phyloP scores from a whole-genome alignment of 495 filamentous ascomycete species.

The Copromyces sp. region DNA sequence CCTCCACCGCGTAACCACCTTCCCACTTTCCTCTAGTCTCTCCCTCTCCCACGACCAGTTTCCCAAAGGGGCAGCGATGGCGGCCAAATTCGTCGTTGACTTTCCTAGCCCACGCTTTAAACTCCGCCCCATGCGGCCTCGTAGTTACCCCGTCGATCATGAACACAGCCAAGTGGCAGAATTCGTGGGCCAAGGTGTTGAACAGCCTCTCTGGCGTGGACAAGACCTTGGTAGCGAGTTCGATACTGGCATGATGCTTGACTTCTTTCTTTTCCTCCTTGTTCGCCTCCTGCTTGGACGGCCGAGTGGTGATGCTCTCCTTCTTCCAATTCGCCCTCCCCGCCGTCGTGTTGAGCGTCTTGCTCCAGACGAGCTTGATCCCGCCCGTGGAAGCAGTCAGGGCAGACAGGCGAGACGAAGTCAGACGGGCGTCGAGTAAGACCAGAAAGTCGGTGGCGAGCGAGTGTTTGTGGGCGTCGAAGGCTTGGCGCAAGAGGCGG shows the following conservation, averaged over 20 bases:
- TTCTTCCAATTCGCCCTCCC: constrained; percentile 76
- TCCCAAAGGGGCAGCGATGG: background rate
- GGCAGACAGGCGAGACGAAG: constrained; percentile 46
- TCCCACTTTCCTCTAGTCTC: background rate
- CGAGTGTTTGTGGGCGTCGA: constrained; percentile 53
- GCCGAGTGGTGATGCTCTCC: constrained; percentile 37
- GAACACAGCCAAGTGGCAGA: constrained; percentile 85
- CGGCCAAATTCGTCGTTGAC: background rate
- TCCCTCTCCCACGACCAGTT: background rate
- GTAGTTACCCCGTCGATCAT: constrained; percentile 60
- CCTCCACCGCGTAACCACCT: constrained; percentile 37
- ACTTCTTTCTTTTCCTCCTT: background rate
- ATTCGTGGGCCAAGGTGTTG: constrained; percentile 88
- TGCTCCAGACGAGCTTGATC: constrained; percentile 70
- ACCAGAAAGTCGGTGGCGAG: constrained; percentile 60
- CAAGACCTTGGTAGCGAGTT: constrained; percentile 81
- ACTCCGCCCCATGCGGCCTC: constrained; percentile 71
- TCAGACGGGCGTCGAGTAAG: constrained; percentile 62
- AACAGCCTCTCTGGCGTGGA: constrained; percentile 64
- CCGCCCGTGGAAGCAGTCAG: constrained; percentile 62
- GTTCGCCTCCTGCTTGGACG: background rate
- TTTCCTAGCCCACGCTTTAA: constrained; percentile 58
- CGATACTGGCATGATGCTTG: constrained; percentile 67
- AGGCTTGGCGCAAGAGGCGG: constrained; percentile 43
- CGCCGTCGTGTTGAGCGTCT: constrained; percentile 76